phyloP scores from a whole-genome alignment of 2,329 filamentous ascomycete genomes.

The Aspergillus phoenicis region DNA sequence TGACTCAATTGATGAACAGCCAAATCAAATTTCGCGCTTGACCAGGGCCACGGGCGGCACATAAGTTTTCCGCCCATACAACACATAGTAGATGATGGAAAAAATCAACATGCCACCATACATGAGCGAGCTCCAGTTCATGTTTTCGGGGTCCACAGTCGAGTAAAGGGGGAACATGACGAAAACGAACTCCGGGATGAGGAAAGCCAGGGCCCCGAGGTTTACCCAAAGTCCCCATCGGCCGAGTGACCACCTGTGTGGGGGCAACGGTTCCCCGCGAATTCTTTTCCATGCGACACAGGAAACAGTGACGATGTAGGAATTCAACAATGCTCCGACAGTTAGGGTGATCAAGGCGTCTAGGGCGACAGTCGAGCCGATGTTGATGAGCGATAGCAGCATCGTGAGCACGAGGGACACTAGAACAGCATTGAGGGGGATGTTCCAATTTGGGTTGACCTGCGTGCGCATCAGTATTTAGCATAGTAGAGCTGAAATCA shows the following conservation, averaged over 20 bases:
- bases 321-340: constrained; percentile 54
- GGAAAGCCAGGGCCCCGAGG: constrained; percentile 35
- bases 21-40: constrained; percentile 20
- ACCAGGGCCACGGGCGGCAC: constrained; percentile 28
- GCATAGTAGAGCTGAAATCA: neutral
- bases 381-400: constrained; percentile 53
- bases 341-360: constrained; percentile 58
- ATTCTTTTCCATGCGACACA: constrained; percentile 41
- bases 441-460: constrained; percentile 43
- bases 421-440: constrained; percentile 40
- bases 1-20: neutral
- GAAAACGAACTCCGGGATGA: constrained; percentile 40
- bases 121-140: constrained; percentile 46
- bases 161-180: constrained; percentile 40
- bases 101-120: constrained; percentile 41
- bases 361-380: constrained; percentile 56
- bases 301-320: constrained; percentile 51
- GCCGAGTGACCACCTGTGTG: constrained; percentile 38
- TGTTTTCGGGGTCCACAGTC: constrained; percentile 30
- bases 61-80: constrained; percentile 41
- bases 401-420: constrained; percentile 36
- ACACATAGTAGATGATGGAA: constrained; percentile 39
- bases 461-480: constrained; percentile 16
- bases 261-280: constrained; percentile 34
- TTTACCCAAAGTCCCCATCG: constrained; percentile 39